Percentiles rank a stretch among this genome's conserved stretches.
Evolutionary conservation across 805 yeast genomes (phyloP).

Genomic region (Huiozyma sinensis): DNA sequence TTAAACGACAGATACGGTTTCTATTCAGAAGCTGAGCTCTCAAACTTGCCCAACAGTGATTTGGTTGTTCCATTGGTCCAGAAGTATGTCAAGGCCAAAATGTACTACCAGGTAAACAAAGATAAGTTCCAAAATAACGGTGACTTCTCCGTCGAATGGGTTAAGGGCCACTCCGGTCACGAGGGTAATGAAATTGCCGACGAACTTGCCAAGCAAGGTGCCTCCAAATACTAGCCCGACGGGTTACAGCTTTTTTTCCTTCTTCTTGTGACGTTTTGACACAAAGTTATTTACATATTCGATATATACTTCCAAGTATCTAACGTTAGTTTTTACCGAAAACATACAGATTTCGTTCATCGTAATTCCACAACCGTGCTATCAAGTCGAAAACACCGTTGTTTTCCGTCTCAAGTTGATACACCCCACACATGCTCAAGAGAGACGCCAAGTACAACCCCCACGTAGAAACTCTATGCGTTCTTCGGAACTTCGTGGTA

Average conservation of each 20-base stretch:
- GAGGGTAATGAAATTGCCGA: slow-evolving; percentile 75
- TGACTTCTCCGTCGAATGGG: slow-evolving; percentile 43
- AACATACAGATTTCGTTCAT: slow-evolving; percentile 20
- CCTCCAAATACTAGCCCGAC: slow-evolving; percentile 21
- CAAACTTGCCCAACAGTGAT: slow-evolving; percentile 20
- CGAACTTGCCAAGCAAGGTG: slow-evolving; percentile 57
- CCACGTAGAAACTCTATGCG: slow-evolving; percentile 52
- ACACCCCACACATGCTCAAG: slow-evolving; percentile 60
- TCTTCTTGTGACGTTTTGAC: neutral
- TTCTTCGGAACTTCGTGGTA: slow-evolving; percentile 54
- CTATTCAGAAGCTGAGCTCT: slow-evolving; percentile 39
- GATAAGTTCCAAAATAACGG: slow-evolving; percentile 25
- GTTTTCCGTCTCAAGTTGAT: slow-evolving; percentile 53
- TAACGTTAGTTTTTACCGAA: slow-evolving; percentile 11
- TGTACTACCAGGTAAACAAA: slow-evolving; percentile 24
- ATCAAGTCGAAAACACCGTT: slow-evolving; percentile 51
- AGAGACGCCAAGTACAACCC: slow-evolving; percentile 53
- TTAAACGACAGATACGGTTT: slow-evolving; percentile 44
- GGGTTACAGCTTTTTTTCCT: neutral
- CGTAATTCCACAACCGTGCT: slow-evolving; percentile 28
- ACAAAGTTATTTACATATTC: too few relatives aligned
- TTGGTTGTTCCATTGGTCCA: slow-evolving; percentile 29
- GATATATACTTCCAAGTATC: too few relatives aligned
- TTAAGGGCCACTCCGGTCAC: slow-evolving; percentile 60
- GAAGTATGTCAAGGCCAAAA: slow-evolving; percentile 34